Base-by-base conservation (phyloP, 164 flowering plant genomes). In the Magnolia changhungtana region DNA sequence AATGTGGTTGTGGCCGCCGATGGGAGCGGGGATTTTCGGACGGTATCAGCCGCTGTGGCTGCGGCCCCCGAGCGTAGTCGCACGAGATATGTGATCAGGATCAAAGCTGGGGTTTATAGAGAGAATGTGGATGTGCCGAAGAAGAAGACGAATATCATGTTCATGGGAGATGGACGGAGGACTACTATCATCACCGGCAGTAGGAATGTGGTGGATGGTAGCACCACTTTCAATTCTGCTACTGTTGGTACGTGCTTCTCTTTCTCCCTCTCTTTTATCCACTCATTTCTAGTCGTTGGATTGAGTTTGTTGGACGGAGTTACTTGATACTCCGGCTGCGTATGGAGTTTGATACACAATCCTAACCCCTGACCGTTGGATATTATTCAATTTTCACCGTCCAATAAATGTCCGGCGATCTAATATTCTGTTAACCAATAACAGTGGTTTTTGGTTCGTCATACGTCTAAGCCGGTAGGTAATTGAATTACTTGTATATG, bases 171-270 rank as follows among this genome's bases (percentile, higher is more conserved):
- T 70, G 98, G 94, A 8, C 84, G 94, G 66, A 83, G 11, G 19
- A 88, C n/a, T 51, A 94, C 99, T 4, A 90, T 94, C 59, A 94
- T 94, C 74, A 96, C 98, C 2, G 98, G 75, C 0, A 92, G 89
- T 49, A 82, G 82, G 74, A 96, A 89, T 73, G 97, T 94, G 2
- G 82, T 69, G 1, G 98, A 89, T 77, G 99, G 99, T 2, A 90
- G 93, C 87, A 95, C 98, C 50, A 95, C 99, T 55, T 95, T 92
- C 84, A 67, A 89, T n/a, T 95, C 99, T 50, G 99, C 99, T 13
- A 95, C 98, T 0, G 96, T 95, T 51, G 96, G 99, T 95, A 68
- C 83, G 95, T 83, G 65, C 20, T 2, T 52, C 21, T 73, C 14
- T 63, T 18, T 27, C 16, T 10, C 52, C 11, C 67, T 11, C 59